phyloP scores from a whole-genome alignment of 176 grass and related monocot genomes.

The Oryza punctata region DNA sequence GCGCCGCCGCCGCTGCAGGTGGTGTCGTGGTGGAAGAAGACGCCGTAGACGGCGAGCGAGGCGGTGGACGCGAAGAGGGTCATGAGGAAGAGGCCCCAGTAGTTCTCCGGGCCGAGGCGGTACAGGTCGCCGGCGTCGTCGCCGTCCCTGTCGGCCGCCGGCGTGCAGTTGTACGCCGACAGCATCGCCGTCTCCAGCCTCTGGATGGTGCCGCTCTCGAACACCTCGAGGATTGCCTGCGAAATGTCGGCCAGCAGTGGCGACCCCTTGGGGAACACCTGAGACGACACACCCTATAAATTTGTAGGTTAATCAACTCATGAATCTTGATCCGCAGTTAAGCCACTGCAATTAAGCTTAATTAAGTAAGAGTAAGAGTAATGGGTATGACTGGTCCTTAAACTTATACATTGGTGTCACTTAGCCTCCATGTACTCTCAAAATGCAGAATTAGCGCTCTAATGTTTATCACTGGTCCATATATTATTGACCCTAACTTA shows the following conservation, averaged over 20 bases:
- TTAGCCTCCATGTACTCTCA: too few species aligned
- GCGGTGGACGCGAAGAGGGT: background rate
- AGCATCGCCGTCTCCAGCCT: constrained; percentile 21
- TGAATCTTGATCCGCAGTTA: background rate
- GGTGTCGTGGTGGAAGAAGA: background rate
- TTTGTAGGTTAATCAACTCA: background rate
- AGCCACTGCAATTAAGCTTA: background rate
- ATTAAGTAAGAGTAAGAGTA: background rate
- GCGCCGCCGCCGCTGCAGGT: background rate
- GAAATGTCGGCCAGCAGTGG: background rate
- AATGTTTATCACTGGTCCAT: too few species aligned
- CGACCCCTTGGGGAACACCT: constrained; percentile 10
- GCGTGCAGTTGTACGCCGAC: constrained; percentile 9
- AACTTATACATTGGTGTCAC: too few species aligned
- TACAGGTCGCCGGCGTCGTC: background rate
- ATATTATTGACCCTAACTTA: too few species aligned
- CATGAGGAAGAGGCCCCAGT: constrained; percentile 7
- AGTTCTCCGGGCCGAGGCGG: background rate
- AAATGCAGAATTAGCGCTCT: too few species aligned
- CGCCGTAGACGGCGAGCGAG: background rate
- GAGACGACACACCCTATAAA: constrained; percentile 31
- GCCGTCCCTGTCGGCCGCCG: too few species aligned
- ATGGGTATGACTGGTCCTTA: too few species aligned
- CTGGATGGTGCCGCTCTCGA: constrained; percentile 24
- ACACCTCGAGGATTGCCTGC: constrained; percentile 18